phyloP scores from a whole-genome alignment of 164 flowering plant genomes.

The Saururus chinensis region DNA sequence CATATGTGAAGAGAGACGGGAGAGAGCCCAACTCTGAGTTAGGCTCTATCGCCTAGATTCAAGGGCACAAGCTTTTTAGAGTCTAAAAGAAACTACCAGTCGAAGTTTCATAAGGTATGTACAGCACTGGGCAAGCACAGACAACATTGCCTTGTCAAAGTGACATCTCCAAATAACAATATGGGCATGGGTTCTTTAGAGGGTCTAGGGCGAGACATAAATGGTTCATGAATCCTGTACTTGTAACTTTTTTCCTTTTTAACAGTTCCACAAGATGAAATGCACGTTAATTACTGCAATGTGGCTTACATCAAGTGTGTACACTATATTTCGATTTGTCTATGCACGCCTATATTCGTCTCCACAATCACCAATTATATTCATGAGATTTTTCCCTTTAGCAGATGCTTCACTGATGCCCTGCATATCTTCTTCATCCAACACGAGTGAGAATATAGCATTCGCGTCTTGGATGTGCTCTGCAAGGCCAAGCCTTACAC shows the following conservation, averaged over 20 bases:
- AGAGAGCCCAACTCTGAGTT: too few species aligned
- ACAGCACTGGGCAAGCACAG: too few species aligned
- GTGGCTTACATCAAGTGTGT: not conserved
- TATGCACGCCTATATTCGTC: constrained; percentile 80
- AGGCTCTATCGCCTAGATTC: too few species aligned
- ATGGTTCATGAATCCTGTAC: not conserved
- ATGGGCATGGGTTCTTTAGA: too few species aligned
- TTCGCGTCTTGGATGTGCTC: constrained; percentile 70
- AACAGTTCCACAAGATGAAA: too few species aligned
- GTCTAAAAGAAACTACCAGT: too few species aligned
- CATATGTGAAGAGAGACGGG: too few species aligned
- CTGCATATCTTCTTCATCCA: constrained; percentile 69
- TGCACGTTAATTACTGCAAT: too few species aligned
- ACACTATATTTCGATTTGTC: not conserved
- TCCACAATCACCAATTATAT: constrained; percentile 91
- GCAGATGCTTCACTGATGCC: constrained; percentile 52
- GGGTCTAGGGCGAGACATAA: not conserved
- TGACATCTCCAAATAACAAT: too few species aligned
- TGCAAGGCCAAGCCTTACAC: constrained; percentile 85
- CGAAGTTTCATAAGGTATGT: too few species aligned
- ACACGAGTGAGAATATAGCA: constrained; percentile 62
- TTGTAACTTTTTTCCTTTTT: not conserved
- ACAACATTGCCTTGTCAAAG: too few species aligned
- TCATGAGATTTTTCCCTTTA: constrained; percentile 65
- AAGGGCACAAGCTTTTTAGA: too few species aligned